phyloP scores from a whole-genome alignment of 1,284 basidiomycete species.

The Austroboletus sp. region DNA sequence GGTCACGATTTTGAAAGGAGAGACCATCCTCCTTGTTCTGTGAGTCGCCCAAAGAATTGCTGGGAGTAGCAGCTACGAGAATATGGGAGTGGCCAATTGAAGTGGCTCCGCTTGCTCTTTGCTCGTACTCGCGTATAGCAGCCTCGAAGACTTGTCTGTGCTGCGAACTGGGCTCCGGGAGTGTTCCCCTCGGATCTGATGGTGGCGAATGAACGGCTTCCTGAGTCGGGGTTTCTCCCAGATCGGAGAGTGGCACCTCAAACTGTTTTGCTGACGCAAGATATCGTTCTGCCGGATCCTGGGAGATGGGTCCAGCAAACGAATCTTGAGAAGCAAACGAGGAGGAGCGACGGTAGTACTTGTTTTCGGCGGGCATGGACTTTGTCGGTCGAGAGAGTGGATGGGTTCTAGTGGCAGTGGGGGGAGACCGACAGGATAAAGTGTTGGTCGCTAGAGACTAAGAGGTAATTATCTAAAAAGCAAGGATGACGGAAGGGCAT shows the following conservation, averaged over 20 bases:
- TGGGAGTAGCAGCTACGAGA: conserved; percentile 45
- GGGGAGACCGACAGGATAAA: conserved; percentile 30
- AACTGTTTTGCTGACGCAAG: conserved; percentile 49
- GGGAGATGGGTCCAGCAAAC: conserved; percentile 46
- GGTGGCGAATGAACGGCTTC: conserved; percentile 22
- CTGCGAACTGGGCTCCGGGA: conserved; percentile 23
- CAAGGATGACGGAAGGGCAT: conserved; percentile 13
- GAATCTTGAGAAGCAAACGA: conserved; percentile 51
- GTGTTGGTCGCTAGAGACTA: conserved; percentile 27
- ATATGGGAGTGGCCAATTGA: conserved; percentile 25
- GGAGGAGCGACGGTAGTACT: conserved; percentile 30
- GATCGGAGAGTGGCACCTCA: conserved; percentile 50
- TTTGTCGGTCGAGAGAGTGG: conserved; percentile 18
- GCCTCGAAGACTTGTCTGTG: conserved; percentile 21
- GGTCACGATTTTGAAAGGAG: conserved; percentile 5
- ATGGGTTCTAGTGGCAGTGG: conserved; percentile 2
- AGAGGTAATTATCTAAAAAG: conserved; percentile 22
- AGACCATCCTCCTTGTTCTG: conserved; percentile 12
- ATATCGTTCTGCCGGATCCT: conserved; percentile 43
- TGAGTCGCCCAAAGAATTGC: conserved; percentile 27
- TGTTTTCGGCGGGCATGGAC: conserved; percentile 20
- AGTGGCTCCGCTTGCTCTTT: conserved; percentile 12
- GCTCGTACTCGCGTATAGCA: conserved; percentile 28
- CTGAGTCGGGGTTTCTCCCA: conserved; percentile 37
- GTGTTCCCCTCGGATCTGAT: conserved; percentile 15